phyloP scores from a whole-genome alignment of 805 yeast genomes.

The Starmerella floricola region DNA sequence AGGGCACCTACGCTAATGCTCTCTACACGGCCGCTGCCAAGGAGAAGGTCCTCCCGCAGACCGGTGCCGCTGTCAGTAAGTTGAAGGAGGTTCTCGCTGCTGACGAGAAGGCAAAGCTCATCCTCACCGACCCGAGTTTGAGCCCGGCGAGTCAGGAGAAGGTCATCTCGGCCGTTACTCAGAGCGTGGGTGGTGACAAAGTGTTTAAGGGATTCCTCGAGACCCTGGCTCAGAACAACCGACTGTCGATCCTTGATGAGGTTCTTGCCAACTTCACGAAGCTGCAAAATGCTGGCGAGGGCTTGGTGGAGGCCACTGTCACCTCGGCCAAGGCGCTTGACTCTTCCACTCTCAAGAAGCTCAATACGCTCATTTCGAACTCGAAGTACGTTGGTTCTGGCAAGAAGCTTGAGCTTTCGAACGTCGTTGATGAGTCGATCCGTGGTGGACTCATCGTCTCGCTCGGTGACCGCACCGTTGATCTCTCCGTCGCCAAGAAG shows the following conservation, averaged over 20 bases:
- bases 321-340: constrained; percentile 80
- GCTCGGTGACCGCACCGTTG: constrained; percentile 94
- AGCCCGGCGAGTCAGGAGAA: constrained; percentile 59
- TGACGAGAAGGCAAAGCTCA: constrained; percentile 52
- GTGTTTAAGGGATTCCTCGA: constrained; percentile 66
- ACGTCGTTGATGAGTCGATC: constrained; percentile 77
- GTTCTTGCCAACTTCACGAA: constrained; percentile 60
- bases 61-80: constrained; percentile 51
- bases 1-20: constrained; percentile 95
- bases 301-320: constrained; percentile 84
- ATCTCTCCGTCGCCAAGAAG: constrained; percentile 74
- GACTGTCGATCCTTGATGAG: constrained; percentile 56
- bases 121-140: constrained; percentile 73
- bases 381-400: constrained; percentile 75
- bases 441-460: constrained; percentile 93
- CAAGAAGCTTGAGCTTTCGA: constrained; percentile 72
- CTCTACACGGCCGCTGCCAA: constrained; percentile 83
- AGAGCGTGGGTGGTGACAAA: constrained; percentile 45
- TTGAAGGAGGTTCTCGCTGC: constrained; percentile 43
- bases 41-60: constrained; percentile 60
- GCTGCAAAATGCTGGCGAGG: constrained; percentile 79
- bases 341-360: constrained; percentile 60
- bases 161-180: constrained; percentile 49
- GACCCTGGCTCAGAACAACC: constrained; percentile 89
- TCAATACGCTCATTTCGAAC: constrained; percentile 63